Conservation (phyloP, 2,329 filamentous ascomycete genomes). For the Pseudocercospora musae region DNA sequence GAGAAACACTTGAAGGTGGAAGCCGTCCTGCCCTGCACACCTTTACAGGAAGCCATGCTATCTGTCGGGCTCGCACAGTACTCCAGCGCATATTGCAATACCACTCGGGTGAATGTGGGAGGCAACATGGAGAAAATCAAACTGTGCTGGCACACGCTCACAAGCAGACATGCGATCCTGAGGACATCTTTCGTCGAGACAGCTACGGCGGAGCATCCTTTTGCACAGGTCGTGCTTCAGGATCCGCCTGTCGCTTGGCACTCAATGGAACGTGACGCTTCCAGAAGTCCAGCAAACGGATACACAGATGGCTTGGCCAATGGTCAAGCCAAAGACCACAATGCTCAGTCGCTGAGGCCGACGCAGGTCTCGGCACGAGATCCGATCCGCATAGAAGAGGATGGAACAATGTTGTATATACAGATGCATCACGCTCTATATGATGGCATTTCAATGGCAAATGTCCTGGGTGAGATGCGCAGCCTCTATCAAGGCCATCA, state of each 20-base stretch:
- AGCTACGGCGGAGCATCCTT: conserved; percentile 57
- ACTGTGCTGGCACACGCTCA: conserved; percentile 60
- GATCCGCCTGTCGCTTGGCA: conserved; percentile 46
- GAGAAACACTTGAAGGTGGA: conserved; percentile 38
- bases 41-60: conserved; percentile 85
- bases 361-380: background rate
- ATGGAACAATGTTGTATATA: conserved; percentile 40
- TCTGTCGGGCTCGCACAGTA: conserved; percentile 50
- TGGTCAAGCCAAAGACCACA: background rate
- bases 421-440: conserved; percentile 80
- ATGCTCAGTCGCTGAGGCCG: background rate
- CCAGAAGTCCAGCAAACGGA: background rate
- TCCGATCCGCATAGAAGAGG: conserved; percentile 15
- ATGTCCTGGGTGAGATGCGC: conserved; percentile 69
- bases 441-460: conserved; percentile 73
- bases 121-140: conserved; percentile 51
- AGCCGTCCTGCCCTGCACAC: conserved; percentile 73
- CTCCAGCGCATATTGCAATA: conserved; percentile 66
- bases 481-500: conserved; percentile 44
- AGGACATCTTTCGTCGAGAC: conserved; percentile 73
- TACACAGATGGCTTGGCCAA: background rate
- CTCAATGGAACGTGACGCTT: background rate
- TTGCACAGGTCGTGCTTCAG: conserved; percentile 67
- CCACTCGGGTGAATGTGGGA: conserved; percentile 60
- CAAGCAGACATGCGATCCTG: conserved; percentile 68